Conservation (phyloP, 2,329 filamentous ascomycete species). For the Aspergillus cejpii region DNA sequence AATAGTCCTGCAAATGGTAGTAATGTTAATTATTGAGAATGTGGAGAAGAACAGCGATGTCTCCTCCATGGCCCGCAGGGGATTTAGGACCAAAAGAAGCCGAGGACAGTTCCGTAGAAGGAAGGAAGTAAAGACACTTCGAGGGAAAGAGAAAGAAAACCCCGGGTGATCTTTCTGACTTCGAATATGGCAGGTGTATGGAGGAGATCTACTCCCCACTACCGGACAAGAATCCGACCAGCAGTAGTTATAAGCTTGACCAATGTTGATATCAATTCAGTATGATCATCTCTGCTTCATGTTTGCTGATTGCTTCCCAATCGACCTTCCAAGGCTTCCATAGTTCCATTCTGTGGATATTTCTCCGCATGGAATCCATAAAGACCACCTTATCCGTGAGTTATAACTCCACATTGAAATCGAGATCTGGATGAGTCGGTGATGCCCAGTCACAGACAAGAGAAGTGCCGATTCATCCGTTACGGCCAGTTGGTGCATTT, state of each 20-base stretch:
- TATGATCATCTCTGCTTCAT: too few species aligned
- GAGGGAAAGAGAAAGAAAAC: not conserved
- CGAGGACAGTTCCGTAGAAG: not conserved
- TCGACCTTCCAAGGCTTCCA: not conserved
- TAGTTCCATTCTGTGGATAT: not conserved
- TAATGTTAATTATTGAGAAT: not conserved
- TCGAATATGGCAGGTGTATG: not conserved
- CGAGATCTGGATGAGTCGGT: too few species aligned
- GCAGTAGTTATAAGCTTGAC: not conserved
- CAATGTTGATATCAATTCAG: too few species aligned
- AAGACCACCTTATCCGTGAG: not conserved
- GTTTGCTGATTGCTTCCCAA: too few species aligned
- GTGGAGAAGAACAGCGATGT: not conserved
- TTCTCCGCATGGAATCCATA: not conserved
- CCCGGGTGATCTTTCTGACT: not conserved
- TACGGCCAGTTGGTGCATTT: constrained; percentile 2
- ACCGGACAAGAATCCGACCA: not conserved
- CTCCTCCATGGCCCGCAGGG: not conserved
- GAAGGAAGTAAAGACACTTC: not conserved
- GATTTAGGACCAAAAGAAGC: too few species aligned
- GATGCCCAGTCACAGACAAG: not conserved
- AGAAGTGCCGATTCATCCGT: constrained; percentile 7
- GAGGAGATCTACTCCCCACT: constrained; percentile 2
- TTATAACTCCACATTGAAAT: not conserved
- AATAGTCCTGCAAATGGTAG: not conserved